Conservation (phyloP, 2,329 filamentous ascomycete genomes). For the Cadophora luteo-olivacea region DNA sequence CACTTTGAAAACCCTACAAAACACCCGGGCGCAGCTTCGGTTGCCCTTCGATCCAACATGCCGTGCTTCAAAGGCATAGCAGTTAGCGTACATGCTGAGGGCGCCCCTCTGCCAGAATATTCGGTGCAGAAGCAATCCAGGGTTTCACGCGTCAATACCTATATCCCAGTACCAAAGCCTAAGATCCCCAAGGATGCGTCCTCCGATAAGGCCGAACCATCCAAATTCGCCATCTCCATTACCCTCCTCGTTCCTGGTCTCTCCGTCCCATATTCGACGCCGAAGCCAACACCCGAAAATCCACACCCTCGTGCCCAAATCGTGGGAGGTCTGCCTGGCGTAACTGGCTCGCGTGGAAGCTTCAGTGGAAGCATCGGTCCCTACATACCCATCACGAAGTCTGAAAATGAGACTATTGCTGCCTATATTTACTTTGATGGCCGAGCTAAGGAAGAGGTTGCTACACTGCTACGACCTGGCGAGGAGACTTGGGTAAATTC, state of each 20-base stretch:
- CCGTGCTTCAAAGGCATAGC: slow-evolving; percentile 99
- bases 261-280: slow-evolving; percentile 90
- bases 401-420: slow-evolving; percentile 94
- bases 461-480: slow-evolving; percentile 86
- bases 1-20: slow-evolving; percentile 15
- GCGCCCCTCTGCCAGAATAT: slow-evolving; percentile 85
- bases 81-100: slow-evolving; percentile 89
- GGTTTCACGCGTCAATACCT: slow-evolving; percentile 91
- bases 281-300: slow-evolving; percentile 77
- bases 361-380: slow-evolving; percentile 70
- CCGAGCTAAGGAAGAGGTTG: slow-evolving; percentile 93
- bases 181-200: slow-evolving; percentile 71
- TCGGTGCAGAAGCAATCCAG: slow-evolving; percentile 94
- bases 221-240: slow-evolving; percentile 97
- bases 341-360: slow-evolving; percentile 56
- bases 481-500: slow-evolving; percentile 99
- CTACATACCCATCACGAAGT: slow-evolving; percentile 91
- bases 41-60: slow-evolving; percentile 55
- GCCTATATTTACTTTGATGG: slow-evolving; percentile 99
- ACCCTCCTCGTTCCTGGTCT: slow-evolving; percentile 89
- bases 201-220: slow-evolving; percentile 81
- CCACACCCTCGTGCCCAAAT: slow-evolving; percentile 83
- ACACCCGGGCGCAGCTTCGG: slow-evolving; percentile 34
- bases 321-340: slow-evolving; percentile 73
- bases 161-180: slow-evolving; percentile 93